Evolutionary conservation across 2,329 filamentous ascomycete genomes (phyloP).

Genomic region (Neodidymelliopsis sp.): DNA sequence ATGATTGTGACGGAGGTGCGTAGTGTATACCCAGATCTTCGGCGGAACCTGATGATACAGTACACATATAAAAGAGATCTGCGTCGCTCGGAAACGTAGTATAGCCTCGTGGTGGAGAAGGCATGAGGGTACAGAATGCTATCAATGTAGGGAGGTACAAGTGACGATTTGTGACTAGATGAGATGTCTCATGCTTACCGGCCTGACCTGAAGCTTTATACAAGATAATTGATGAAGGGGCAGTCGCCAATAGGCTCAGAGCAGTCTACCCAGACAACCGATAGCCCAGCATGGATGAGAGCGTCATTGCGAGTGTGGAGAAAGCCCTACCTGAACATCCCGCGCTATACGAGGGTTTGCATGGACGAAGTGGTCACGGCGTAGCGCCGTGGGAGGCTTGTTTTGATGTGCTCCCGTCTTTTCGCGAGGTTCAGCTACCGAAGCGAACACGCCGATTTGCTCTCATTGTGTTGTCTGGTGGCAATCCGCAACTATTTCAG

Average conservation of each 20-base stretch:
- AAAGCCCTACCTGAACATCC: slow-evolving; percentile 30
- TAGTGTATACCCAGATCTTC: slow-evolving; percentile 45
- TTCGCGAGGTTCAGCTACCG: slow-evolving; percentile 25
- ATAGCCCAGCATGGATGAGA: slow-evolving; percentile 14
- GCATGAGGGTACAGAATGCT: slow-evolving; percentile 31
- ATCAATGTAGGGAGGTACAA: not conserved
- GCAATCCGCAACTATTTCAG: slow-evolving; percentile 15
- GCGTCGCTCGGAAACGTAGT: slow-evolving; percentile 45
- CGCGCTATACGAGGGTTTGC: slow-evolving; percentile 34
- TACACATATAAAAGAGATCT: slow-evolving; percentile 49
- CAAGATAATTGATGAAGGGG: slow-evolving; percentile 12
- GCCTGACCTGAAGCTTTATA: slow-evolving; percentile 40
- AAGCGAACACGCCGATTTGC: slow-evolving; percentile 7
- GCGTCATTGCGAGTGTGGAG: slow-evolving; percentile 35
- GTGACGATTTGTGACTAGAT: not conserved
- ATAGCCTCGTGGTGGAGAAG: slow-evolving; percentile 44
- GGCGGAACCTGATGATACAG: slow-evolving; percentile 44
- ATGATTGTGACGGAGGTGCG: slow-evolving; percentile 44
- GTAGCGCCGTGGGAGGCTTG: slow-evolving; percentile 30
- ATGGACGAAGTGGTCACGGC: slow-evolving; percentile 22
- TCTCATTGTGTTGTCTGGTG: slow-evolving; percentile 1
- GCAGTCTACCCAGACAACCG: slow-evolving; percentile 14
- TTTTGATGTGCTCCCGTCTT: slow-evolving; percentile 21
- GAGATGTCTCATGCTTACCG: slow-evolving; percentile 6
- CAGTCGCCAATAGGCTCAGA: slow-evolving; percentile 20